These are phyloP conservation scores for Coccomyxa subellipsoidea DNA, from an alignment of 163 green algal genomes.

Conservation along the genomic window DNA sequence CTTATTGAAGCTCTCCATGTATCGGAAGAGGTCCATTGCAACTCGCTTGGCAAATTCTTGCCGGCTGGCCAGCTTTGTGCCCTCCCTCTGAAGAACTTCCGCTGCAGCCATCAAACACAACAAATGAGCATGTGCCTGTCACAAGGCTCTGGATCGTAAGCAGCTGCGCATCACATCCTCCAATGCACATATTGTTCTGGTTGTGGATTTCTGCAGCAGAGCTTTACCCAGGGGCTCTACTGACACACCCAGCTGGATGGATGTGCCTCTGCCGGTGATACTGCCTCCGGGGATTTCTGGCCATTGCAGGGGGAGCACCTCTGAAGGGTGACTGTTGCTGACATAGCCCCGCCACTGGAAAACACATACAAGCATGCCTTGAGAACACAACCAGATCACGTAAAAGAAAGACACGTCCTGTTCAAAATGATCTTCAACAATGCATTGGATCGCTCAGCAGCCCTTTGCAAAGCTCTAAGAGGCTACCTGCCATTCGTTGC, in stretches of 20 bases:
- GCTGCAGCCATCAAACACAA: conserved; percentile 11
- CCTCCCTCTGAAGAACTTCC: conserved; percentile 63
- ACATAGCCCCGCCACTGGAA: conserved; percentile 79
- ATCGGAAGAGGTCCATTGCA: conserved; percentile 76
- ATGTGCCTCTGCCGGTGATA: not conserved
- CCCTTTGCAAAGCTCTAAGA: too few species aligned
- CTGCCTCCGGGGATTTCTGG: conserved; percentile 22
- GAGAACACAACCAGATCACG: too few species aligned
- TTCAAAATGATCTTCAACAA: too few species aligned
- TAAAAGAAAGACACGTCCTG: too few species aligned
- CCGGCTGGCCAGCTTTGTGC: conserved; percentile 60
- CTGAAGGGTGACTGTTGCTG: conserved; percentile 62
- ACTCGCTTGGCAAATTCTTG: conserved; percentile 84
- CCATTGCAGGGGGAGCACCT: conserved; percentile 67
- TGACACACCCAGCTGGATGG: conserved; percentile 58
- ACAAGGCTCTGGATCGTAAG: too few species aligned
- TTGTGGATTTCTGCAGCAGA: too few species aligned
- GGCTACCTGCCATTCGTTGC: conserved; percentile 13
- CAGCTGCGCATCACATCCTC: too few species aligned
- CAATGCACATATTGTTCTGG: too few species aligned
- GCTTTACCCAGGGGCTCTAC: conserved; percentile 58
- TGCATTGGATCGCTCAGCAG: too few species aligned
- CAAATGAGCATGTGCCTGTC: too few species aligned
- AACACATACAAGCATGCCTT: conserved; percentile 34
- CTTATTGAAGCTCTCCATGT: conserved; percentile 49